Base-by-base conservation (phyloP, 495 filamentous ascomycete species). In the Hamigera avellanea region DNA sequence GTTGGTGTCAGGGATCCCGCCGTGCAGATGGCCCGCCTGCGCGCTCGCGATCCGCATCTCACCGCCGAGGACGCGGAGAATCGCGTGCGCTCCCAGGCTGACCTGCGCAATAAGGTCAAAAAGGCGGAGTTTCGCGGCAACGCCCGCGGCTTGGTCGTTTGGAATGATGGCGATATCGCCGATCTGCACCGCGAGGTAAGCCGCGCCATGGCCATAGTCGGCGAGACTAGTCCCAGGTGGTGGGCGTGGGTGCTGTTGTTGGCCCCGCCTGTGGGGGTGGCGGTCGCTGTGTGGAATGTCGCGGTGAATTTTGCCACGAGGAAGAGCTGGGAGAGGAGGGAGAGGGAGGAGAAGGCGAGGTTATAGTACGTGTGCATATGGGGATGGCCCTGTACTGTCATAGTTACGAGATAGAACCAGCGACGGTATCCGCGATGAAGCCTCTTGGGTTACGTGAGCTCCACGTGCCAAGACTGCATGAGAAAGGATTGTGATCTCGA, bases 51-150 rank as follows among this genome's bases (percentile, higher is more conserved):
- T 62, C 41, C 66, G 30, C 59, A 83, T 59, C 54, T 95, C 16
- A 81, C 65, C 8, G 67, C 59, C 13, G 75, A 86, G 53, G 91
- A 96, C 49, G 91, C 91, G 28, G 67, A 74, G 68, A 81, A 83
- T 40, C 59, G 93, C 9, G 83, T 98, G 2, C 52, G 58, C 30
- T 88, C 83, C 45, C 93, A 98, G 71, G 80, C 78, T 37, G 81
- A 86, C 61, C 78, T 93, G 35, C 69, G 67, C 54, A 72, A 79
- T 42, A 96, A 98, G 71, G 86, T 83, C 30, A 64, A 62, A 49
- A 62, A 82, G 60, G 78, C 75, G 26, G 62, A 80, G 64, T 72
- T 61, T 37, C 61, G 81, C 32, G 76, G 83, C 8, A 58, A 53
- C 39, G 55, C 58, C 36, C 57, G 67, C 15, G 91, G 91, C 0